phyloP scores from a whole-genome alignment of 148 eudicot species.

The Silene conica region DNA sequence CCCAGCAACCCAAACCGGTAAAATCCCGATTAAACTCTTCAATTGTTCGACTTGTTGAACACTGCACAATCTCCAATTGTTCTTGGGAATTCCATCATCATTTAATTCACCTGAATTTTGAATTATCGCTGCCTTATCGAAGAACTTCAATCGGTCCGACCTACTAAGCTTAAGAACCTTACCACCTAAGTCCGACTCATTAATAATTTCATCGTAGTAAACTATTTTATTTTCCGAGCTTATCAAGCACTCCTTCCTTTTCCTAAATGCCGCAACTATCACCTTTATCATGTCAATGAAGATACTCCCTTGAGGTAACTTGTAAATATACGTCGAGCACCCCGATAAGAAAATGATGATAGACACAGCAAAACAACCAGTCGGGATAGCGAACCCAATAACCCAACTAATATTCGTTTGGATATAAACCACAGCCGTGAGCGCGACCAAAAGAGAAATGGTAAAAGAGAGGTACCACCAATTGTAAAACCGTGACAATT shows the following conservation, averaged over 20 bases:
- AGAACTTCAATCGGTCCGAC: constrained; percentile 35
- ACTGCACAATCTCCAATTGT: constrained; percentile 58
- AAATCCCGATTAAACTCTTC: constrained; percentile 50
- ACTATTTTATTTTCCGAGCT: background rate
- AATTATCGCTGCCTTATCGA: constrained; percentile 61
- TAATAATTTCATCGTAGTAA: constrained; percentile 36
- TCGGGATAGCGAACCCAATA: constrained; percentile 62
- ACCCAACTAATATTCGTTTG: constrained; percentile 74
- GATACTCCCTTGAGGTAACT: constrained; percentile 51
- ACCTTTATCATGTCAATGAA: constrained; percentile 56
- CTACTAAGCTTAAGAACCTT: constrained; percentile 12
- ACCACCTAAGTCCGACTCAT: constrained; percentile 11
- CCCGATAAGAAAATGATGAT: constrained; percentile 47
- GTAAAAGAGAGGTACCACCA: constrained; percentile 85
- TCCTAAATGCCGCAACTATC: constrained; percentile 40
- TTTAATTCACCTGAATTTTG: constrained; percentile 36
- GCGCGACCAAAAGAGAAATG: constrained; percentile 49
- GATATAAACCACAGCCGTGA: constrained; percentile 58
- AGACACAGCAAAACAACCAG: constrained; percentile 42
- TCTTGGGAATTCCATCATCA: constrained; percentile 23
- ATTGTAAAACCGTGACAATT: constrained; percentile 59
- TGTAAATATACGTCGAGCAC: constrained; percentile 37
- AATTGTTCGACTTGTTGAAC: constrained; percentile 66
- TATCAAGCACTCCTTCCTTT: constrained; percentile 25
- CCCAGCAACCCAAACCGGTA: constrained; percentile 64